Evolutionary conservation across 441 rosid species (phyloP).

Genomic region (Biscutella auriculata): DNA sequence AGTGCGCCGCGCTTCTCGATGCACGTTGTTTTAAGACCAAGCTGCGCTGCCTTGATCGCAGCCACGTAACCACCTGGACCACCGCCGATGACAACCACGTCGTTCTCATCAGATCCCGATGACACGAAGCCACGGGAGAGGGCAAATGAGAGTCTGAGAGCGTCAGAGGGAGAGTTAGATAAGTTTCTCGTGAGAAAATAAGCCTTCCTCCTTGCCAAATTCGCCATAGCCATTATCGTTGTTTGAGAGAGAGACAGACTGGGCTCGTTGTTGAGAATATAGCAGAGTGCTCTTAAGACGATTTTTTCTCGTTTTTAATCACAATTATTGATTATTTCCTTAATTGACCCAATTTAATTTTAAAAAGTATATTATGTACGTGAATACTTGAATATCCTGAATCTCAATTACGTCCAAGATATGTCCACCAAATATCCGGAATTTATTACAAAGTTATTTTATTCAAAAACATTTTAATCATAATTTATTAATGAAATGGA

Average conservation of each 20-base stretch:
- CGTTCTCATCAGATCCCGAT: constrained; percentile 86
- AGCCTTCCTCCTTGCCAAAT: constrained; percentile 59
- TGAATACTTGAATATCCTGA: background rate
- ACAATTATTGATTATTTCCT: constrained; percentile 10
- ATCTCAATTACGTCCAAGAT: background rate
- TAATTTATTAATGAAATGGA: background rate
- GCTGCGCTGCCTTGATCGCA: constrained; percentile 95
- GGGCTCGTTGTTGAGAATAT: constrained; percentile 15
- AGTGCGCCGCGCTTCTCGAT: constrained; percentile 91
- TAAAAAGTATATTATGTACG: background rate
- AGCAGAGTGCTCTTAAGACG: background rate
- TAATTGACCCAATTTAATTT: background rate
- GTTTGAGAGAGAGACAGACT: constrained; percentile 1
- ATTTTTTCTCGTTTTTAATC: background rate
- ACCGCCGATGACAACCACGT: constrained; percentile 88
- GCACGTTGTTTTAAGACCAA: constrained; percentile 89
- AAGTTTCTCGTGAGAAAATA: constrained; percentile 44
- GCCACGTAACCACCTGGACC: constrained; percentile 99
- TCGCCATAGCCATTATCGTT: constrained; percentile 68
- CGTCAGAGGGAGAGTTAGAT: constrained; percentile 32
- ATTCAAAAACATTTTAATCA: background rate
- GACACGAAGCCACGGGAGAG: constrained; percentile 73
- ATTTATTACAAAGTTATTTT: background rate
- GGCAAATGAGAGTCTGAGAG: constrained; percentile 42
- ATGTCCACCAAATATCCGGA: constrained; percentile 2